phyloP scores from a whole-genome alignment of 225 moss, liverwort and hornwort species.

The Polytrichum commune region DNA sequence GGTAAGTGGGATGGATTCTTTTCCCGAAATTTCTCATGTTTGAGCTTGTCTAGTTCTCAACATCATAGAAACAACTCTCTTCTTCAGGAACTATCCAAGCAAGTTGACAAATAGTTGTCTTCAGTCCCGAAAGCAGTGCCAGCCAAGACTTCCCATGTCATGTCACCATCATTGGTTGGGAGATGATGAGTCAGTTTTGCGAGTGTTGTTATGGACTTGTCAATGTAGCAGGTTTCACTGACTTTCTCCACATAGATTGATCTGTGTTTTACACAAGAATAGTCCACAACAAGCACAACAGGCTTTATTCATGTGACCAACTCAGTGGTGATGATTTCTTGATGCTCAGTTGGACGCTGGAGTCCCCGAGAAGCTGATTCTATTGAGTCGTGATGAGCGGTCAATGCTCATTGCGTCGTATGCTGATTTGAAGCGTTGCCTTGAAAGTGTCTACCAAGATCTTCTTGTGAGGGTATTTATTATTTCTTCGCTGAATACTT shows the following conservation, averaged over 20 bases:
- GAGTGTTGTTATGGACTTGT: neutral
- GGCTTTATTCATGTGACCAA: neutral
- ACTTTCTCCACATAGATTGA: neutral
- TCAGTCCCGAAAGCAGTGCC: neutral
- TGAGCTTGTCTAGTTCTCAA: neutral
- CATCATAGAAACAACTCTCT: neutral
- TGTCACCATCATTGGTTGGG: too few relatives aligned
- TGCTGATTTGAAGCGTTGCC: slow-evolving; percentile 57
- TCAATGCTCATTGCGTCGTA: slow-evolving; percentile 63
- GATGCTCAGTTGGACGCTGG: slow-evolving; percentile 61
- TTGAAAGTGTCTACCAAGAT: slow-evolving; percentile 60
- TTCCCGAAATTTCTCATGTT: too few relatives aligned
- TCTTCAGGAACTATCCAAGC: too few relatives aligned
- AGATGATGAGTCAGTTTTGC: neutral
- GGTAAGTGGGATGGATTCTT: too few relatives aligned
- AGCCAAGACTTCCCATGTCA: neutral
- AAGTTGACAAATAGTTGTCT: too few relatives aligned
- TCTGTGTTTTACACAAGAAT: neutral
- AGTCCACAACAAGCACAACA: neutral
- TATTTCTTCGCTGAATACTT: slow-evolving; percentile 4
- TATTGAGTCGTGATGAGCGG: slow-evolving; percentile 59
- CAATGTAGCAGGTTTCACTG: neutral
- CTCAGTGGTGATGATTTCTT: neutral
- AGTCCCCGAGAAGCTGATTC: slow-evolving; percentile 61
- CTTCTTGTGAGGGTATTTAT: slow-evolving; percentile 41